Conservation (phyloP, 2,329 filamentous ascomycete genomes). For the Aureobasidium subglaciale region DNA sequence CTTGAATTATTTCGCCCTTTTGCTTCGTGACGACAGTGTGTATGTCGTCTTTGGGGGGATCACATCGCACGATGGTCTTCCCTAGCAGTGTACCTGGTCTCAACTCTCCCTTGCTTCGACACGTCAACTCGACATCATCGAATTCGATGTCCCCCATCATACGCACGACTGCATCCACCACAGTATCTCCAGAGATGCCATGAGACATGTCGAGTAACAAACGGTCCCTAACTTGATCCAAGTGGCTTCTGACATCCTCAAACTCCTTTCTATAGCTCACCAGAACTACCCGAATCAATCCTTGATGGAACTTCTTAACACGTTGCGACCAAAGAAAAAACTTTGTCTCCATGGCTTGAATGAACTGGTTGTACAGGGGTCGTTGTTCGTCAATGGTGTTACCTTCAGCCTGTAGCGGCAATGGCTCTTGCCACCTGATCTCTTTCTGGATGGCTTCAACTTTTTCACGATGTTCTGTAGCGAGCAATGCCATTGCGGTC, state of each 20-base stretch:
- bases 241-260: neutral
- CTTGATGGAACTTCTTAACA: neutral
- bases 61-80: too few relatives aligned
- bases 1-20: too few relatives aligned
- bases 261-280: neutral
- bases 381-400: neutral
- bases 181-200: neutral
- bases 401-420: neutral
- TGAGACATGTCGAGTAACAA: neutral
- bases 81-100: too few relatives aligned
- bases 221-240: neutral
- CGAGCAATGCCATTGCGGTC: neutral
- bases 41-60: too few relatives aligned
- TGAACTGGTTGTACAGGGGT: neutral
- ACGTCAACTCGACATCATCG: neutral
- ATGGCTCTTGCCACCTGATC: neutral
- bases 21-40: too few relatives aligned
- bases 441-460: neutral
- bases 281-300: neutral
- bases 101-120: neutral
- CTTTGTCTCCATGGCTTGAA: neutral
- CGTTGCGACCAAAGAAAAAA: neutral
- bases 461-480: neutral
- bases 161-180: neutral
- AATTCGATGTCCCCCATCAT: neutral